These are phyloP conservation scores for Ambrosia trifida DNA, from an alignment of 129 eudicot species.

Conservation along the genomic window DNA sequence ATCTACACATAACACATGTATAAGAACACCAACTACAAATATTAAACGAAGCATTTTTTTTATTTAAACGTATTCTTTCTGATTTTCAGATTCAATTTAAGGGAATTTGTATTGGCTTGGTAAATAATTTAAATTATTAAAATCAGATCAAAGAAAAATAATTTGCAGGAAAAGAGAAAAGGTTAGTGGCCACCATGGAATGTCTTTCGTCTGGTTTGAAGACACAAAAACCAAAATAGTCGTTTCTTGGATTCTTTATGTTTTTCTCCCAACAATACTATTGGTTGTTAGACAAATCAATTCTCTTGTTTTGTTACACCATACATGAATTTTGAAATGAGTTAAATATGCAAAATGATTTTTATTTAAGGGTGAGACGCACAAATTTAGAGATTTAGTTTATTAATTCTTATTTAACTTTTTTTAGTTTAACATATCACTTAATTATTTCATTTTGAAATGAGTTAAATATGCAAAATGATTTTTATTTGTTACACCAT, in stretches of 20 bases:
- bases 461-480: no score
- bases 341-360: neutral
- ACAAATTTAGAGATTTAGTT: neutral
- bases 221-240: constrained; percentile 53
- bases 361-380: no score
- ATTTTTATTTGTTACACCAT: no score
- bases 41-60: no score
- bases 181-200: constrained; percentile 37
- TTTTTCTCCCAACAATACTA: constrained; percentile 34
- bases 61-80: no score
- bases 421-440: neutral
- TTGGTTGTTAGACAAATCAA: constrained; percentile 38
- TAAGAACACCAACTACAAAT: no score
- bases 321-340: neutral
- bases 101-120: neutral
- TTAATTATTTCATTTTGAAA: neutral
- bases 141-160: neutral
- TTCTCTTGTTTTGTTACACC: constrained; percentile 12
- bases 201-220: constrained; percentile 61
- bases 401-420: neutral
- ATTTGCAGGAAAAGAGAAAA: neutral
- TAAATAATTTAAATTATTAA: neutral
- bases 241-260: constrained; percentile 47
- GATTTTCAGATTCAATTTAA: neutral
- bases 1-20: no score